phyloP scores from a whole-genome alignment of 345 rosid genomes.

The Alliaria petiolata region DNA sequence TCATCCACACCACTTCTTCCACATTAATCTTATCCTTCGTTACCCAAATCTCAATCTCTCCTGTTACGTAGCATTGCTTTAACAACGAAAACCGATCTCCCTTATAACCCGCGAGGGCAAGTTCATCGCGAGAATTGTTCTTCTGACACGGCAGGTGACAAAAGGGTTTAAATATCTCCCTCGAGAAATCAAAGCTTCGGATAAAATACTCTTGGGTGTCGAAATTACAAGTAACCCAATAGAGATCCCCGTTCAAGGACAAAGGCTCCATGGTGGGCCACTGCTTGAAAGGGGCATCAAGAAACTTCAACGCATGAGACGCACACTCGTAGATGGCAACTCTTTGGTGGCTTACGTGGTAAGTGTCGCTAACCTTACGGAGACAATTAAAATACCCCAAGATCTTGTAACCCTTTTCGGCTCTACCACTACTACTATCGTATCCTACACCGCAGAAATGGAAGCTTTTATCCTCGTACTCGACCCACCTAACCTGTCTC shows the following conservation, averaged over 20 bases:
- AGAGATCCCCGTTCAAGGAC: constrained; percentile 11
- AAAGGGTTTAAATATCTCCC: background rate
- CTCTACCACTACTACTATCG: background rate
- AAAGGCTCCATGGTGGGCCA: background rate
- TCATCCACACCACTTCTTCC: background rate
- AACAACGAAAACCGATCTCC: background rate
- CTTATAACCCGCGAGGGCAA: background rate
- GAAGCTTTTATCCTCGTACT: background rate
- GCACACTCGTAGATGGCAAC: constrained; percentile 1
- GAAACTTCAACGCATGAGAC: background rate
- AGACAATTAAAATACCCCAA: background rate
- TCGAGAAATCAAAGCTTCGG: constrained; percentile 5
- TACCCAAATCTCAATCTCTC: constrained; percentile 6
- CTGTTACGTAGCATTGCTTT: background rate
- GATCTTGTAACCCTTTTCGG: constrained; percentile 9
- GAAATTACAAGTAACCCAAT: background rate
- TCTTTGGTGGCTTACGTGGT: background rate
- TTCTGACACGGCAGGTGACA: constrained; percentile 4
- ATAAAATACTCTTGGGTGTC: background rate
- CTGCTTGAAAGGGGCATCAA: background rate
- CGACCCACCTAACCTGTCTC: background rate
- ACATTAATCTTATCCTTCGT: background rate
- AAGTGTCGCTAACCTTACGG: background rate
- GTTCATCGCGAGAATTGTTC: background rate
- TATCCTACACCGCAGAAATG: background rate